phyloP scores from a whole-genome alignment of 2,329 filamentous ascomycete genomes.

The Ophiostoma australiae region DNA sequence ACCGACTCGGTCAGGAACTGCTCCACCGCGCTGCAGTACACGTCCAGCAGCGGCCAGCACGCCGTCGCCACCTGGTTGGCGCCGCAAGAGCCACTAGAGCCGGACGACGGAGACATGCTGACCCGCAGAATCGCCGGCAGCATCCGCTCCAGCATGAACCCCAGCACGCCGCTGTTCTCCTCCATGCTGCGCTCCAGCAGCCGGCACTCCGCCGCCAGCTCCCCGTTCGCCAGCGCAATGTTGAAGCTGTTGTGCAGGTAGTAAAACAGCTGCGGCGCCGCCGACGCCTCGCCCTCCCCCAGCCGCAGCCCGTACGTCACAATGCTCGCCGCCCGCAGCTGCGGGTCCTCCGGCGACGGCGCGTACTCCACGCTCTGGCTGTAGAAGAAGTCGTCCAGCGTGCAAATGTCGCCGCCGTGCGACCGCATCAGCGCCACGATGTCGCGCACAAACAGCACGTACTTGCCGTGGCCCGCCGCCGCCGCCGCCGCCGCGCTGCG shows the following conservation, averaged over 20 bases:
- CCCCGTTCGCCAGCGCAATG: slow-evolving; percentile 46
- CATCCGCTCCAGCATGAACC: slow-evolving; percentile 50
- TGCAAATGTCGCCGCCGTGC: slow-evolving; percentile 50
- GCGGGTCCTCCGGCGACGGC: slow-evolving; percentile 51
- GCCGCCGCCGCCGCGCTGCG: slow-evolving; percentile 29
- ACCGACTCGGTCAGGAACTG: slow-evolving; percentile 35
- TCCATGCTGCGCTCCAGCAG: slow-evolving; percentile 48
- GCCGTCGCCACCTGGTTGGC: background rate
- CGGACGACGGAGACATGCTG: background rate
- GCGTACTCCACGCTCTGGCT: slow-evolving; percentile 53
- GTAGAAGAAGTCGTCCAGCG: slow-evolving; percentile 53
- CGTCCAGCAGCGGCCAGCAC: slow-evolving; percentile 46
- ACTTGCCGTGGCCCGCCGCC: slow-evolving; percentile 40
- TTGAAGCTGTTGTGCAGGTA: slow-evolving; percentile 56
- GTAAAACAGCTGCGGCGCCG: slow-evolving; percentile 49
- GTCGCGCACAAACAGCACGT: slow-evolving; percentile 48
- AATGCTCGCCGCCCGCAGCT: slow-evolving; percentile 52
- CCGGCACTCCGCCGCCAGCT: slow-evolving; percentile 43
- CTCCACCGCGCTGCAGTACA: slow-evolving; percentile 45
- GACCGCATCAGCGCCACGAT: slow-evolving; percentile 52
- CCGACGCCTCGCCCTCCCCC: slow-evolving; percentile 47
- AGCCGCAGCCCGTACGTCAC: slow-evolving; percentile 53
- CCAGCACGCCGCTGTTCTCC: slow-evolving; percentile 39
- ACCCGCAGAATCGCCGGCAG: slow-evolving; percentile 48
- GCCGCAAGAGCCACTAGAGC: no score